These are phyloP conservation scores for Phaeosphaeria sp. DNA, from an alignment of 2,329 filamentous ascomycete genomes.

Conservation along the genomic window DNA sequence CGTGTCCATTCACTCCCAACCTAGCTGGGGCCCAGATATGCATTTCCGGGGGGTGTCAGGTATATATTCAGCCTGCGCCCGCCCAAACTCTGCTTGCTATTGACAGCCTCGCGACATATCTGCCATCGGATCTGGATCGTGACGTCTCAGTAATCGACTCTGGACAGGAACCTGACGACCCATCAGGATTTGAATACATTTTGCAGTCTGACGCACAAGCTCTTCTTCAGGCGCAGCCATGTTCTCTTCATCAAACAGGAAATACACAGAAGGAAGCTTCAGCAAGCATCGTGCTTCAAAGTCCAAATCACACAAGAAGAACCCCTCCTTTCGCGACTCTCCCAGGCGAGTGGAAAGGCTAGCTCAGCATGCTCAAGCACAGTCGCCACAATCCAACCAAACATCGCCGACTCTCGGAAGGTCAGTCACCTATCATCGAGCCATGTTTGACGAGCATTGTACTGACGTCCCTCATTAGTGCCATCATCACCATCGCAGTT, in stretches of 20 bases:
- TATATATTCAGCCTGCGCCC: conserved; percentile 43
- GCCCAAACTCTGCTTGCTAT: conserved; percentile 31
- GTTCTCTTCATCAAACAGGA: conserved; percentile 45
- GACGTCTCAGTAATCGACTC: not conserved
- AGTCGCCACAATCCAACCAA: conserved; percentile 44
- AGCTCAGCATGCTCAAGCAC: conserved; percentile 41
- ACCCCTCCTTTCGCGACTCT: conserved; percentile 46
- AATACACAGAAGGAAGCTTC: conserved; percentile 43
- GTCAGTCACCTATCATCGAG: conserved; percentile 27
- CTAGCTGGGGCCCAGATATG: conserved; percentile 37
- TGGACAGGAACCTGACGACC: not conserved
- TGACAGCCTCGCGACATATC: conserved; percentile 28
- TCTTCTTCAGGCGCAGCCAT: conserved; percentile 27
- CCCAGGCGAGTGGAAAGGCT: conserved; percentile 43
- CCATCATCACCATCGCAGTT: conserved; percentile 81
- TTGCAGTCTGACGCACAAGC: not conserved
- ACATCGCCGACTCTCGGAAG: conserved; percentile 45
- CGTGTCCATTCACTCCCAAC: conserved; percentile 31
- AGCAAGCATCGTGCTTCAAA: conserved; percentile 49
- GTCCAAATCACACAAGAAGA: conserved; percentile 47
- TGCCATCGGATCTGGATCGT: conserved; percentile 38
- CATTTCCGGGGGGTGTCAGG: conserved; percentile 38
- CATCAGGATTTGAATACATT: not conserved
- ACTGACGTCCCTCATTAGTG: conserved; percentile 35
- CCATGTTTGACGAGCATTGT: not conserved